These are phyloP conservation scores for Musa beccarii DNA, from an alignment of 176 grass and related monocot genomes.

Conservation along the genomic window DNA sequence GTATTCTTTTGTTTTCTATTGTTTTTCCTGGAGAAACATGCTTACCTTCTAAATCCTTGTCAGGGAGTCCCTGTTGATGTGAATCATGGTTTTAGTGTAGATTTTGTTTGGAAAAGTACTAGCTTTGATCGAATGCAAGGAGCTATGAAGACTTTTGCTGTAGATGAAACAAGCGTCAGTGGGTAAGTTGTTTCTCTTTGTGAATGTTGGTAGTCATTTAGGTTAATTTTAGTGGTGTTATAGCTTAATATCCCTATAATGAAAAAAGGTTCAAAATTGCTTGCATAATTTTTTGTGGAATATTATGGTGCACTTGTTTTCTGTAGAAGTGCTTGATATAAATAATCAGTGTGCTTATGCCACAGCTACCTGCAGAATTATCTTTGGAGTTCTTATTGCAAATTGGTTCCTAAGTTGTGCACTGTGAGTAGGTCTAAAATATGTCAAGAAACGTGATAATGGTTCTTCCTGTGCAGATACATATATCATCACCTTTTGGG, in stretches of 20 bases:
- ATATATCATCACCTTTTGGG: conserved; percentile 99
- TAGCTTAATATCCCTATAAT: not conserved
- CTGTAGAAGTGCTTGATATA: not conserved
- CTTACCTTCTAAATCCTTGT: conserved; percentile 23
- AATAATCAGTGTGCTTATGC: not conserved
- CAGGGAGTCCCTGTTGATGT: conserved; percentile 90
- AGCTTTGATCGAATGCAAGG: conserved; percentile 99
- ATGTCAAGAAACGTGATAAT: not conserved
- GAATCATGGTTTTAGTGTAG: conserved; percentile 88
- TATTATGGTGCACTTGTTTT: too few species aligned
- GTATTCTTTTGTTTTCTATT: conserved; percentile 1
- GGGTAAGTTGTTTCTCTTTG: conserved; percentile 48
- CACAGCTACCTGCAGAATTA: not conserved
- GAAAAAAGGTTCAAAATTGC: not conserved
- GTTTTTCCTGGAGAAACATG: not conserved
- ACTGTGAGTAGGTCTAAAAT: not conserved
- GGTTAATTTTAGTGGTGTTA: not conserved
- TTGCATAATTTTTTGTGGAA: not conserved
- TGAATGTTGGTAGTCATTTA: not conserved
- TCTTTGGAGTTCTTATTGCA: not conserved
- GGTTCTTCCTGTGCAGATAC: conserved; percentile 39
- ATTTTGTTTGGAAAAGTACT: conserved; percentile 99
- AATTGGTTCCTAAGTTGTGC: not conserved
- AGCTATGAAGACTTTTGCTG: conserved; percentile 97
- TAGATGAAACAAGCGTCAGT: conserved; percentile 99